phyloP scores from a whole-genome alignment of 768 basidiomycete genomes.

The Tricholoma bakamatsutake region DNA sequence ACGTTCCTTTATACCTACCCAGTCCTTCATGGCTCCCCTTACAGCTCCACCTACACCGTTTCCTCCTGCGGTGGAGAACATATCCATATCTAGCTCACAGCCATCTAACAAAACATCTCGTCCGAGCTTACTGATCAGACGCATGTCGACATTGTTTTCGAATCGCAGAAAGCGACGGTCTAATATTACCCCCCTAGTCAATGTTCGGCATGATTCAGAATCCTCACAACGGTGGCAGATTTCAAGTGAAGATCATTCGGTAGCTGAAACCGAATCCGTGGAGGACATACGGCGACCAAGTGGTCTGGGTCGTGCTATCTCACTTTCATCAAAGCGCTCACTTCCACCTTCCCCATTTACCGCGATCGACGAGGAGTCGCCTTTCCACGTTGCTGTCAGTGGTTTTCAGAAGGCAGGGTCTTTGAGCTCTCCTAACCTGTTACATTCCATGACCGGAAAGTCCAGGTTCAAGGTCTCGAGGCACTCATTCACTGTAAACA shows the following conservation, averaged over 20 bases:
- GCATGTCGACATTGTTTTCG: constrained; percentile 20
- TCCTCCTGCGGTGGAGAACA: constrained; percentile 16
- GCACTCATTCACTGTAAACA: constrained; percentile 6
- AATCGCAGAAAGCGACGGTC: constrained; percentile 11
- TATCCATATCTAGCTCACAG: constrained; percentile 7
- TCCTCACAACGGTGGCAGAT: constrained; percentile 9
- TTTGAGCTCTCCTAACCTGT: constrained; percentile 33
- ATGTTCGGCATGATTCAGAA: neutral
- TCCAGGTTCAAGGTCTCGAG: constrained; percentile 12
- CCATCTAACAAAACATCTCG: constrained; percentile 7
- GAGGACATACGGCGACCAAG: constrained; percentile 44
- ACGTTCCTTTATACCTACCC: constrained; percentile 9
- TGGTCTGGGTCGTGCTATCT: constrained; percentile 35
- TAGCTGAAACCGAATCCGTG: constrained; percentile 14
- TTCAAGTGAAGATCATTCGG: constrained; percentile 7
- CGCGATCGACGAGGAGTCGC: constrained; percentile 14
- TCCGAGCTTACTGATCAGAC: constrained; percentile 15
- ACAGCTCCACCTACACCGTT: constrained; percentile 7
- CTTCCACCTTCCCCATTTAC: constrained; percentile 31
- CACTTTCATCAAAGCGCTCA: constrained; percentile 30
- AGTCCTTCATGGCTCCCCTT: neutral
- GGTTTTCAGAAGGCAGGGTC: constrained; percentile 22
- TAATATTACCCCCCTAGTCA: constrained; percentile 5
- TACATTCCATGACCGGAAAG: constrained; percentile 20
- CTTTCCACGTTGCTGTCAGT: constrained; percentile 6